A percentile compares a stretch with the other conserved stretches of the same genome.
phyloP scores from a whole-genome alignment of 1,139 yeast genomes.

The Kluyveromyces sp. region DNA sequence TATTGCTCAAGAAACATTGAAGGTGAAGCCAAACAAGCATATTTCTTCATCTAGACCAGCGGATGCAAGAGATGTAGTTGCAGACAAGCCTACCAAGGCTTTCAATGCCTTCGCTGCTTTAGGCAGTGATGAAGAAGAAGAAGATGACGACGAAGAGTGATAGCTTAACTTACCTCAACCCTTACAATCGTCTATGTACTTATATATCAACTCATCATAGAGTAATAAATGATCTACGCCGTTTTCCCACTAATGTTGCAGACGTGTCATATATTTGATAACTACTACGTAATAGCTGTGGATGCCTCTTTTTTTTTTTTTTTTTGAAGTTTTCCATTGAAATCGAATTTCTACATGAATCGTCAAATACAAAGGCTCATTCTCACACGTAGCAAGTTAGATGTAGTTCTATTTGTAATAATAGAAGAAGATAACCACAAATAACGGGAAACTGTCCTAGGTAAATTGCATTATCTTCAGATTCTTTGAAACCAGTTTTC shows the following conservation, averaged over 20 bases:
- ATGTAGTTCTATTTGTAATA: too few relatives aligned
- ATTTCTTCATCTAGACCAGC: slow-evolving; percentile 68
- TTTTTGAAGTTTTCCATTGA: too few relatives aligned
- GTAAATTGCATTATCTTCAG: too few relatives aligned
- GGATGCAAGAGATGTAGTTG: slow-evolving; percentile 60
- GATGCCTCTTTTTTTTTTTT: neutral
- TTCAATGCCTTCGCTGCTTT: slow-evolving; percentile 79
- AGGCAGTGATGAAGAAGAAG: slow-evolving; percentile 46
- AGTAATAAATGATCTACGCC: neutral
- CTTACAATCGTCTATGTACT: too few relatives aligned
- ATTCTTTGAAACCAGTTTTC: too few relatives aligned
- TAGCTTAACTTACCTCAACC: too few relatives aligned
- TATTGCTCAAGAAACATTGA: slow-evolving; percentile 34
- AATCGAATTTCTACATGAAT: too few relatives aligned
- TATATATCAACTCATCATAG: too few relatives aligned
- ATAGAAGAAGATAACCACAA: too few relatives aligned
- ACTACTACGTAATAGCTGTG: neutral
- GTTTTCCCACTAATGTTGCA: neutral
- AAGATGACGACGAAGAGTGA: slow-evolving; percentile 5
- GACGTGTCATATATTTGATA: neutral
- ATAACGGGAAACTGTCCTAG: too few relatives aligned
- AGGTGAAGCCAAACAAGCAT: slow-evolving; percentile 63
- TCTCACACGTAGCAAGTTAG: too few relatives aligned
- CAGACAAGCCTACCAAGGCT: slow-evolving; percentile 55
- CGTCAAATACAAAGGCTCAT: too few relatives aligned